phyloP scores from a whole-genome alignment of 1,284 basidiomycete genomes.

The Mycena citricolor region DNA sequence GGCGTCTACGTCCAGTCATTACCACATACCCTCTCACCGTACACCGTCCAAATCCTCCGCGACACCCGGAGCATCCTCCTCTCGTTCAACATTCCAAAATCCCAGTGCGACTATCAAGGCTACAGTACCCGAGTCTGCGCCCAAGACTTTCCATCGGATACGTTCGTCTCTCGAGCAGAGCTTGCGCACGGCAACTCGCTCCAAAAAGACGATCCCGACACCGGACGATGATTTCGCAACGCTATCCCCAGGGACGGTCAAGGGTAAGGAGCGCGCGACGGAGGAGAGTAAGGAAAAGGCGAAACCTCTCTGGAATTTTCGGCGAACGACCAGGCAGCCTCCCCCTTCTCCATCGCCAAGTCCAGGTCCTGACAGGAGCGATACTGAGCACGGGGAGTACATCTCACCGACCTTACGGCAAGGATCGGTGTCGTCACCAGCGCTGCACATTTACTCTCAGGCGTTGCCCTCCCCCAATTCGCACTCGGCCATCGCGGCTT shows the following conservation, averaged over 20 bases:
- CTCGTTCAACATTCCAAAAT: constrained; percentile 39
- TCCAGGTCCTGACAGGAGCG: constrained; percentile 31
- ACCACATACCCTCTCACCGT: constrained; percentile 48
- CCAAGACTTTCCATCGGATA: constrained; percentile 61
- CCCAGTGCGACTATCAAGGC: constrained; percentile 30
- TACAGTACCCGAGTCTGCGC: constrained; percentile 37
- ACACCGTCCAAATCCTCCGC: constrained; percentile 34
- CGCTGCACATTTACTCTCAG: constrained; percentile 58
- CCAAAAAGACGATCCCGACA: constrained; percentile 43
- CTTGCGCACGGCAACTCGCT: constrained; percentile 59
- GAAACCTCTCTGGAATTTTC: constrained; percentile 34
- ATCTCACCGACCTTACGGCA: constrained; percentile 62
- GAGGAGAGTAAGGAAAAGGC: constrained; percentile 24
- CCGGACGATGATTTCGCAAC: constrained; percentile 43
- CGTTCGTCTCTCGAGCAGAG: constrained; percentile 67
- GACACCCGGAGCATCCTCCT: constrained; percentile 40
- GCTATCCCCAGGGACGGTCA: constrained; percentile 39
- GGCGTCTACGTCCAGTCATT: constrained; percentile 42
- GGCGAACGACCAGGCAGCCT: constrained; percentile 45
- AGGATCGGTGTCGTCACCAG: constrained; percentile 71
- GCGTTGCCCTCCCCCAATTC: constrained; percentile 51
- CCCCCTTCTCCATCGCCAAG: constrained; percentile 40
- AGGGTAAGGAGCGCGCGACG: constrained; percentile 41
- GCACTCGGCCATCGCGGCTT: constrained; percentile 46
- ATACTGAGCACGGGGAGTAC: constrained; percentile 43